Evolutionary conservation across 139 green algal species (phyloP).

Genomic region (Trebouxia sp.): DNA sequence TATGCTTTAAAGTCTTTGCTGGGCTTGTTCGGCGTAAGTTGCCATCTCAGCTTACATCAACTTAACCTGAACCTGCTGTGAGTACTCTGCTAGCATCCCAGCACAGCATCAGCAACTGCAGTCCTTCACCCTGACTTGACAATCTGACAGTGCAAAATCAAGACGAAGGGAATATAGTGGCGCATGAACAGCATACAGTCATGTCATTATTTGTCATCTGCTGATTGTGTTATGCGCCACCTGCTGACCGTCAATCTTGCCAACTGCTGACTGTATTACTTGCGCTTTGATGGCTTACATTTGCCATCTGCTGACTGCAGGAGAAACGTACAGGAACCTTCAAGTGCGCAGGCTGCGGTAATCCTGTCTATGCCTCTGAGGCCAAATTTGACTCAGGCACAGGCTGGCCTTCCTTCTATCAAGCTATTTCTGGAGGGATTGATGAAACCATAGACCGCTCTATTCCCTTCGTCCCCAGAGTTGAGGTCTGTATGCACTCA

Average conservation of each 20-base stretch:
- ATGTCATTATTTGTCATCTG: slow-evolving; percentile 15
- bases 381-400: slow-evolving; percentile 75
- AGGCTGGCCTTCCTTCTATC: slow-evolving; percentile 58
- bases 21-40: no score
- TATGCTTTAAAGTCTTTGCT: no score
- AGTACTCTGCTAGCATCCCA: no score
- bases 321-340: slow-evolving; percentile 57
- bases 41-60: no score
- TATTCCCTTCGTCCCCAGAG: slow-evolving; percentile 61
- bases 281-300: no score
- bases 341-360: slow-evolving; percentile 53
- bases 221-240: not conserved
- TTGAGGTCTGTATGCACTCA: slow-evolving; percentile 37
- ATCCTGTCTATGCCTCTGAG: slow-evolving; percentile 51
- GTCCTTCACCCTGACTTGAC: no score
- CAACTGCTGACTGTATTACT: not conserved
- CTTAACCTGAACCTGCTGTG: no score
- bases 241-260: not conserved
- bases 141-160: no score
- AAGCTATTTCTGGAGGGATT: slow-evolving; percentile 47
- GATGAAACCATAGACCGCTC: slow-evolving; percentile 52
- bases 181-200: no score
- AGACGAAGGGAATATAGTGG: no score
- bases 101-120: no score
- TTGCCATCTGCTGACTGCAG: not conserved